These are phyloP conservation scores for Ceriops tagal DNA, from an alignment of 345 rosid genomes.

Conservation along the genomic window DNA sequence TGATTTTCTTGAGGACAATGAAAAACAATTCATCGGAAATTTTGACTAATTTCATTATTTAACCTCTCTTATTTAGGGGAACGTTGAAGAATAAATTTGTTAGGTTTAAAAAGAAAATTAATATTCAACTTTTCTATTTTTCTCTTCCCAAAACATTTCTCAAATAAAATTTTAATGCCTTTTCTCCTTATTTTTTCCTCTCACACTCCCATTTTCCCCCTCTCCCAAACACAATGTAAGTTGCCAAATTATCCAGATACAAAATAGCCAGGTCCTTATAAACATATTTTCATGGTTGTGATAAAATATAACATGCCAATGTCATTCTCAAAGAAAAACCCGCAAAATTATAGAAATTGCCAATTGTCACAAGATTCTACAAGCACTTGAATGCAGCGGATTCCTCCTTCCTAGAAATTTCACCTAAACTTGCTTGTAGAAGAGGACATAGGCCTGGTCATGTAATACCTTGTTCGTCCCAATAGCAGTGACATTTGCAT, in stretches of 20 bases:
- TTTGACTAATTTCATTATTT: no score
- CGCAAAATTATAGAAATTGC: background rate
- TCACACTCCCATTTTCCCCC: no score
- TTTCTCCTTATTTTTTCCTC: no score
- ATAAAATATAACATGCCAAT: background rate
- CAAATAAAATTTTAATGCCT: no score
- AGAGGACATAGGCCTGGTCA: slow-evolving; percentile 89
- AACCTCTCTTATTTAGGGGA: no score
- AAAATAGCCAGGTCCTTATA: background rate
- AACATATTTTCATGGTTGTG: background rate
- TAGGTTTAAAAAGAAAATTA: no score
- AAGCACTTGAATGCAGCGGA: background rate
- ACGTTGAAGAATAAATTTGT: no score
- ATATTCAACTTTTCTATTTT: no score
- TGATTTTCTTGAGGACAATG: no score
- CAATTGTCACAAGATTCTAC: background rate
- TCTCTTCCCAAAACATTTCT: no score
- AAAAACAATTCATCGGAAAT: no score
- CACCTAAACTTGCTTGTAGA: slow-evolving; percentile 68
- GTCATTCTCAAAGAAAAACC: slow-evolving; percentile 5
- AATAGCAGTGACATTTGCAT: slow-evolving; percentile 68
- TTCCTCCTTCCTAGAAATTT: background rate
- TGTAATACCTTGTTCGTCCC: slow-evolving; percentile 69
- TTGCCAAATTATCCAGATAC: background rate
- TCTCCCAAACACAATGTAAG: no score